Conservation (phyloP, 2,329 filamentous ascomycete genomes). For the Scedosporium dehoogii region DNA sequence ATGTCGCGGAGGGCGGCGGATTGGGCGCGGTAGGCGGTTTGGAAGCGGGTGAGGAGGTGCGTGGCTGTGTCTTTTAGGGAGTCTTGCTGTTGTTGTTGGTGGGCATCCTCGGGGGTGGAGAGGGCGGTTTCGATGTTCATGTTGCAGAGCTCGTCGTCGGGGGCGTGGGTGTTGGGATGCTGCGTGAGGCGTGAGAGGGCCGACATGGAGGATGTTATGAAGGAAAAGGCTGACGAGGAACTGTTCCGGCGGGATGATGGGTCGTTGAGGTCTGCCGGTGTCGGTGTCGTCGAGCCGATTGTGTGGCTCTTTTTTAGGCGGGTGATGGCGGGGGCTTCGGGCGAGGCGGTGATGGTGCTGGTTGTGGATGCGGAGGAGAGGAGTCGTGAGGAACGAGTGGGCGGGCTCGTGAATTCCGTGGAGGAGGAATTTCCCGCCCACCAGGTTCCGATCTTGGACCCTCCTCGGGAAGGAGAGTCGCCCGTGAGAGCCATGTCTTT, state of each 20-base stretch:
- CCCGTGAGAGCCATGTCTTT: conserved; percentile 22
- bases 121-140: conserved; percentile 46
- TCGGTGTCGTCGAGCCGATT: conserved; percentile 22
- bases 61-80: conserved; percentile 50
- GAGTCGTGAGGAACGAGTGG: conserved; percentile 4
- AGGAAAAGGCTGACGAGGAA: conserved; percentile 31
- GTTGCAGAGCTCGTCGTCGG: conserved; percentile 43
- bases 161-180: conserved; percentile 9
- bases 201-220: conserved; percentile 35
- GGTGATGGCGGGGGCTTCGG: conserved; percentile 15
- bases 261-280: conserved; percentile 11
- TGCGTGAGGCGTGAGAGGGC: conserved; percentile 17
- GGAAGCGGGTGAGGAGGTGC: conserved; percentile 44
- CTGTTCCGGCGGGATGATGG: not conserved
- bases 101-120: too few species aligned
- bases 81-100: too few species aligned
- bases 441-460: not conserved
- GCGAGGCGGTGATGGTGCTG: not conserved
- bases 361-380: conserved; percentile 5
- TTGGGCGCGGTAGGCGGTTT: conserved; percentile 47
- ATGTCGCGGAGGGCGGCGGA: conserved; percentile 40
- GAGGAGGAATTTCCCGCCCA: conserved; percentile 1
- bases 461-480: conserved; percentile 11
- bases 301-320: conserved; percentile 12
- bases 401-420: conserved; percentile 4